These are phyloP conservation scores for Ganoderma lingzhi DNA, from an alignment of 1,284 basidiomycete species.

Conservation along the genomic window DNA sequence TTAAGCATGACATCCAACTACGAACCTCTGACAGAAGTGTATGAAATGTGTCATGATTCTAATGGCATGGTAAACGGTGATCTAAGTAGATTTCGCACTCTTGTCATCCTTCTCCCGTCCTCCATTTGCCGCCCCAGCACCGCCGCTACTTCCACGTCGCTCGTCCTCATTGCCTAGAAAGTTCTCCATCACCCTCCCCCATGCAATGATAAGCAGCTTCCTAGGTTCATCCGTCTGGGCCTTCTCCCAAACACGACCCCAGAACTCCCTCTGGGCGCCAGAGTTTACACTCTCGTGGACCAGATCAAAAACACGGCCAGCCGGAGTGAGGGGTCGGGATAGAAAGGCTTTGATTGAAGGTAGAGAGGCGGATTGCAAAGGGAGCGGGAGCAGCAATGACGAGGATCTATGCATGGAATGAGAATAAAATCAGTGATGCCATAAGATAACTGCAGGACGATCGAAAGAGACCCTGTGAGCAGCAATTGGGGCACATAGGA, in stretches of 20 bases:
- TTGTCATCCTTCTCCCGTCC: conserved; percentile 1
- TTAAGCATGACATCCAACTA: too few species aligned
- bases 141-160: conserved; percentile 10
- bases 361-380: conserved; percentile 18
- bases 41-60: neutral
- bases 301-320: conserved; percentile 36
- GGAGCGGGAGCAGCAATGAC: conserved; percentile 33
- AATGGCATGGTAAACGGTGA: neutral
- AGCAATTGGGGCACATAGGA: neutral
- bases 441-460: too few species aligned
- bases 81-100: neutral
- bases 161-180: conserved; percentile 30
- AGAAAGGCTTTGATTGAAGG: conserved; percentile 37
- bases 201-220: conserved; percentile 40
- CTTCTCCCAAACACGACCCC: conserved; percentile 40
- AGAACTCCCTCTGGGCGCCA: conserved; percentile 40
- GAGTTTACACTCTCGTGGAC: conserved; percentile 38
- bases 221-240: conserved; percentile 41
- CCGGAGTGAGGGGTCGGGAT: conserved; percentile 41
- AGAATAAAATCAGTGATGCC: conserved; percentile 9
- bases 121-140: conserved; percentile 27
- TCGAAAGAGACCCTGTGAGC: neutral
- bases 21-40: too few species aligned
- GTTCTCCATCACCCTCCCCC: conserved; percentile 40
- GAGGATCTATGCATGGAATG: conserved; percentile 26